Evolutionary conservation across 768 basidiomycete species (phyloP).

Genomic region (Lentinula edodes): DNA sequence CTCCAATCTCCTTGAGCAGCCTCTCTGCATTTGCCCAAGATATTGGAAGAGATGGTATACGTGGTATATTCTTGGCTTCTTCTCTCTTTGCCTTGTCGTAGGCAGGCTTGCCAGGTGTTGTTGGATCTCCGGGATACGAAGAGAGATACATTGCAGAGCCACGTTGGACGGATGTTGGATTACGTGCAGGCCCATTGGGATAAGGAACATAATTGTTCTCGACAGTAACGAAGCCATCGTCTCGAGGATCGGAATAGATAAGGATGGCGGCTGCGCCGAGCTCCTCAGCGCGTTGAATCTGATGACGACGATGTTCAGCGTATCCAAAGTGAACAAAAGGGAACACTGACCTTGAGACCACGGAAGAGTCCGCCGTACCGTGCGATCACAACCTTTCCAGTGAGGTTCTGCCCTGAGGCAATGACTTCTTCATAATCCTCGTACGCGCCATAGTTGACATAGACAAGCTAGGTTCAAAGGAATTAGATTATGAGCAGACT

Average conservation of each 20-base stretch:
- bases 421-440: conserved; percentile 64
- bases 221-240: conserved; percentile 58
- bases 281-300: conserved; percentile 62
- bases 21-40: conserved; percentile 60
- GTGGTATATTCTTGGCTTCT: conserved; percentile 41
- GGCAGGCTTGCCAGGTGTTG: conserved; percentile 53
- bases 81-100: conserved; percentile 59
- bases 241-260: conserved; percentile 61
- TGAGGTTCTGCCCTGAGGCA: conserved; percentile 61
- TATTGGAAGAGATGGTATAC: conserved; percentile 61
- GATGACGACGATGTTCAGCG: background rate
- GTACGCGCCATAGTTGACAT: conserved; percentile 77
- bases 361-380: conserved; percentile 62
- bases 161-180: conserved; percentile 56
- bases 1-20: conserved; percentile 43
- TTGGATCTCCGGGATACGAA: conserved; percentile 43
- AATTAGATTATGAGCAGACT: background rate
- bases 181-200: conserved; percentile 65
- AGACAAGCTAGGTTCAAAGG: conserved; percentile 38
- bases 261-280: conserved; percentile 55
- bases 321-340: background rate
- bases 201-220: conserved; percentile 62
- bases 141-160: conserved; percentile 65
- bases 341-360: conserved; percentile 50
- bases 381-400: conserved; percentile 69